These are phyloP conservation scores for Vitellaria paradoxa DNA, from an alignment of 179 eudicot species.

Conservation along the genomic window DNA sequence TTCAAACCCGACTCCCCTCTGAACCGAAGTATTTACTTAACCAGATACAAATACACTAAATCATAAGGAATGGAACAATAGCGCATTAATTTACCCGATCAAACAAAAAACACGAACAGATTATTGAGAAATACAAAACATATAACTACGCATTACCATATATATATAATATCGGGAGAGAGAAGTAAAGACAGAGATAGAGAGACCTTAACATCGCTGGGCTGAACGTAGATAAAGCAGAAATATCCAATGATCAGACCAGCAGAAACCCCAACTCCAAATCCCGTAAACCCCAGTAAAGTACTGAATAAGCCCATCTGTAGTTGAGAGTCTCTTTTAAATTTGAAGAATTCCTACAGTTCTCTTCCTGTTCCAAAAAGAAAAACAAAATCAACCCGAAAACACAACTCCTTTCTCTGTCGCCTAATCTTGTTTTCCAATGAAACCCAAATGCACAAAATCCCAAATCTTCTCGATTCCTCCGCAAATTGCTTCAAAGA, in stretches of 20 bases:
- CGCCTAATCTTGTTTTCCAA: background rate
- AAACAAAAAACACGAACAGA: background rate
- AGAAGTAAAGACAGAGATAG: conserved; percentile 1
- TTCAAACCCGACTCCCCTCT: no score
- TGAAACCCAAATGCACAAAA: background rate
- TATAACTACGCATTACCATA: background rate
- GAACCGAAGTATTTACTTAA: no score
- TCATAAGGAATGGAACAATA: background rate
- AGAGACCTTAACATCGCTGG: conserved; percentile 53
- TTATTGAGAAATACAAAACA: background rate
- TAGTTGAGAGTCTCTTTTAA: background rate
- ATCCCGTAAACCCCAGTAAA: conserved; percentile 54
- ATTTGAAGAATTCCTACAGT: background rate
- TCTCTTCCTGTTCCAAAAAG: background rate
- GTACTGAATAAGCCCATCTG: conserved; percentile 46
- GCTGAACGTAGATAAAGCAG: conserved; percentile 64
- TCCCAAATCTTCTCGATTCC: background rate
- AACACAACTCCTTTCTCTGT: background rate
- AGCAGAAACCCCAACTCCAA: conserved; percentile 51
- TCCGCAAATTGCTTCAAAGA: background rate
- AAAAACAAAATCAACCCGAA: background rate
- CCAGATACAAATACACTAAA: background rate
- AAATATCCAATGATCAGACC: conserved; percentile 66
- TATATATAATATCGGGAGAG: background rate
- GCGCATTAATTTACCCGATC: background rate